phyloP scores from a whole-genome alignment of 495 filamentous ascomycete genomes.

The Aspergillus conjunctus region DNA sequence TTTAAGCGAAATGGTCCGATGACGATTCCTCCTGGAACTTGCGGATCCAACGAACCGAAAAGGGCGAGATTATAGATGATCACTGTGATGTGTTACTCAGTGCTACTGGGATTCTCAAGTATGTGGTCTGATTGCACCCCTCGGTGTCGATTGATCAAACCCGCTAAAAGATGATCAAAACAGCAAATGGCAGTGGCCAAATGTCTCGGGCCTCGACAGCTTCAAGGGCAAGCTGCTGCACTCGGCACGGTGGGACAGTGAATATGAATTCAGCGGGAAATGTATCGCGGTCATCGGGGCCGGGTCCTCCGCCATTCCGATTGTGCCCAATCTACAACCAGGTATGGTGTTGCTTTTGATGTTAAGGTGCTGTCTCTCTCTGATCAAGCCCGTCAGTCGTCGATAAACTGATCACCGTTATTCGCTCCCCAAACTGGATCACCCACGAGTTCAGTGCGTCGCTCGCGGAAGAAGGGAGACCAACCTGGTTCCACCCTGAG shows the following conservation, averaged over 20 bases:
- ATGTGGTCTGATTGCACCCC: not conserved
- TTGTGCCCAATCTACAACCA: slow-evolving; percentile 41
- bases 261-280: slow-evolving; percentile 42
- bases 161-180: not conserved
- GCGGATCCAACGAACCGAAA: not conserved
- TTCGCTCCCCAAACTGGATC: not conserved
- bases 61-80: not conserved
- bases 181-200: slow-evolving; percentile 44
- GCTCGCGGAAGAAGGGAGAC: not conserved
- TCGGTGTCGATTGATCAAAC: not conserved
- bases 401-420: not conserved
- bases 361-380: not conserved
- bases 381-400: not conserved
- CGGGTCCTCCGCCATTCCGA: slow-evolving; percentile 45
- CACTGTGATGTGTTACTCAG: not conserved
- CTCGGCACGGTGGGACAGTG: slow-evolving; percentile 45
- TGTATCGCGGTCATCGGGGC: slow-evolving; percentile 47
- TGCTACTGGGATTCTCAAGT: not conserved
- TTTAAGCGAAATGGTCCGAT: not conserved
- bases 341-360: not conserved
- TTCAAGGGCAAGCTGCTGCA: slow-evolving; percentile 51
- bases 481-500: not conserved
- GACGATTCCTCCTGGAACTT: not conserved
- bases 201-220: slow-evolving; percentile 42
- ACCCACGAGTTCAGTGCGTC: not conserved